Conservation (phyloP, 345 rosid species). For the Syzygium grande region DNA sequence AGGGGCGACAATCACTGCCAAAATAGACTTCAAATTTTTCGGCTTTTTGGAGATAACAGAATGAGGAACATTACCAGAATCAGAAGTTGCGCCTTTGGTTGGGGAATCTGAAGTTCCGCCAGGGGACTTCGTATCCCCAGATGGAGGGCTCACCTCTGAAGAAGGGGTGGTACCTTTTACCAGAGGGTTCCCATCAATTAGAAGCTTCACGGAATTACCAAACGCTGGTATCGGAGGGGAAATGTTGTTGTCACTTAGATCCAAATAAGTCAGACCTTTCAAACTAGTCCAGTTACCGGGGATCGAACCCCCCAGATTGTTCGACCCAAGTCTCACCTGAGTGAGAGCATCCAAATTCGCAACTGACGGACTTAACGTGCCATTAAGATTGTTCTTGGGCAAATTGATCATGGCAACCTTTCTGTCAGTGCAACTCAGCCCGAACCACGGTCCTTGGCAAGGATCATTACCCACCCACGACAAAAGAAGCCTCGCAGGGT, state of each 20-base stretch:
- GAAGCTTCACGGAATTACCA: constrained; percentile 13
- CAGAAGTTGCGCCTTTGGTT: constrained; percentile 8
- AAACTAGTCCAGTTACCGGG: constrained; percentile 55
- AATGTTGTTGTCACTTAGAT: constrained; percentile 51
- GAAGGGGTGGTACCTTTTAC: constrained; percentile 15
- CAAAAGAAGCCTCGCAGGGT: constrained; percentile 40
- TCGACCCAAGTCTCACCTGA: constrained; percentile 34
- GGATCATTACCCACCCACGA: constrained; percentile 66
- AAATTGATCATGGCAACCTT: constrained; percentile 29
- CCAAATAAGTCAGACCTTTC: constrained; percentile 37
- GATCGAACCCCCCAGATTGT: constrained; percentile 37
- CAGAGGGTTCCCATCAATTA: constrained; percentile 34
- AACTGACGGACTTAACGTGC: constrained; percentile 56
- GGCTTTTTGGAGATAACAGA: constrained; percentile 11
- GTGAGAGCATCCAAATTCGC: constrained; percentile 36
- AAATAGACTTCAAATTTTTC: constrained; percentile 11
- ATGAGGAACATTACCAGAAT: background rate
- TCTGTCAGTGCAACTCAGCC: constrained; percentile 25
- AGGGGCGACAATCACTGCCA: constrained; percentile 39
- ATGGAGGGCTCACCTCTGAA: constrained; percentile 10
- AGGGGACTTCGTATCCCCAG: constrained; percentile 7
- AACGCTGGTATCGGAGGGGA: constrained; percentile 54
- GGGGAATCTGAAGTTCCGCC: background rate
- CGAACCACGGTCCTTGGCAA: constrained; percentile 48
- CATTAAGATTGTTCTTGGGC: constrained; percentile 43